phyloP scores from a whole-genome alignment of 1,284 basidiomycete species.

The Phellinidium pouzarii region DNA sequence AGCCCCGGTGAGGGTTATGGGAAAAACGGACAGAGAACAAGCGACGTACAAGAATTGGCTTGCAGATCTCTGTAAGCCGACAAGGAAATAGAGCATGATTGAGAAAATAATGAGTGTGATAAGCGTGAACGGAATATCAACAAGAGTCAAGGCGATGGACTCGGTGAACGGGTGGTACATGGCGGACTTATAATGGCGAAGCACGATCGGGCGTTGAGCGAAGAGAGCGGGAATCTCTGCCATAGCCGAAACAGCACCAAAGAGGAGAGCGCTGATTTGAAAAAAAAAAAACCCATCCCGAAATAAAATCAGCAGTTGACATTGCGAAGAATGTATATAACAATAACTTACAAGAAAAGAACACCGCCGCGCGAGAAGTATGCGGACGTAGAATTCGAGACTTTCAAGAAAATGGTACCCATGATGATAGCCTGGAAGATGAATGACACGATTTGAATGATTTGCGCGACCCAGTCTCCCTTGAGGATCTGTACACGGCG shows the following conservation, averaged over 20 bases:
- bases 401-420: conserved; percentile 69
- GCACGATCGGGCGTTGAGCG: conserved; percentile 65
- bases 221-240: conserved; percentile 72
- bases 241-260: conserved; percentile 49
- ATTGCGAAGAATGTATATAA: too few species aligned
- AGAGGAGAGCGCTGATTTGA: conserved; percentile 40
- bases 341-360: conserved; percentile 64
- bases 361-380: conserved; percentile 80
- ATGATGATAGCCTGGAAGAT: conserved; percentile 66
- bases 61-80: conserved; percentile 45
- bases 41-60: conserved; percentile 53
- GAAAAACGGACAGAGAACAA: not conserved
- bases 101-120: conserved; percentile 42
- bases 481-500: conserved; percentile 32
- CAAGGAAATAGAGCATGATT: conserved; percentile 61
- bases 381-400: conserved; percentile 54
- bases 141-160: conserved; percentile 60
- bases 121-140: conserved; percentile 63
- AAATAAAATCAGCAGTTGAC: conserved; percentile 13
- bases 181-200: conserved; percentile 50
- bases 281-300: conserved; percentile 1
- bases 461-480: conserved; percentile 36
- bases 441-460: conserved; percentile 34
- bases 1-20: not conserved
- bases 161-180: conserved; percentile 65